phyloP scores from a whole-genome alignment of 1,284 basidiomycete species.

The Microbotryomycetes sp. region DNA sequence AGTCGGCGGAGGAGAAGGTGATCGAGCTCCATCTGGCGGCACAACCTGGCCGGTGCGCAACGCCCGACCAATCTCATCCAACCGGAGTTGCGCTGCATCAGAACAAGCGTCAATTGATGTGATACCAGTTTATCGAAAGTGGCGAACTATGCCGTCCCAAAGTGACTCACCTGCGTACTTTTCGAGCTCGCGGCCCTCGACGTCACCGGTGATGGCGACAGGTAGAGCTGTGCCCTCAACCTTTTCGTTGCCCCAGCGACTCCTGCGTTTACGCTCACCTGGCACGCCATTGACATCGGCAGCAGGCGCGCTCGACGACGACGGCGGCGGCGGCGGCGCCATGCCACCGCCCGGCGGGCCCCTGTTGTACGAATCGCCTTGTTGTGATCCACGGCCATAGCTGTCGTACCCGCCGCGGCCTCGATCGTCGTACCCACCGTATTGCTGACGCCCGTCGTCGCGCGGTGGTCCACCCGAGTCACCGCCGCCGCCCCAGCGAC shows the following conservation, averaged over 20 bases:
- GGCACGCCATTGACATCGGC: neutral
- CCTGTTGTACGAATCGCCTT: constrained; percentile 9
- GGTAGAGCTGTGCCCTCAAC: constrained; percentile 81
- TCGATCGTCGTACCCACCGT: constrained; percentile 20
- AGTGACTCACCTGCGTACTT: constrained; percentile 54
- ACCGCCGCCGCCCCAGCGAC: constrained; percentile 28
- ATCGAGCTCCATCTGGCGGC: constrained; percentile 74
- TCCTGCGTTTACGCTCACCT: constrained; percentile 70
- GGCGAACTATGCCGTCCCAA: neutral
- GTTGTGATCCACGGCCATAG: constrained; percentile 16
- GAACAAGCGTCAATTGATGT: neutral
- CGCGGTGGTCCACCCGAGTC: constrained; percentile 8
- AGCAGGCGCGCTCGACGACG: neutral
- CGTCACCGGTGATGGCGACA: constrained; percentile 82
- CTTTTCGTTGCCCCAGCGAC: constrained; percentile 79
- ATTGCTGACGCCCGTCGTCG: constrained; percentile 24
- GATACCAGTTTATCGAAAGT: too few relatives aligned
- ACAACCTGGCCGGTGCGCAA: constrained; percentile 88
- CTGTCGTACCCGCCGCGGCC: constrained; percentile 11
- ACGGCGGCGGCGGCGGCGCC: neutral
- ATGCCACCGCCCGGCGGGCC: constrained; percentile 19
- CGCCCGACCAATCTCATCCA: constrained; percentile 97
- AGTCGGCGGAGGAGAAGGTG: constrained; percentile 91
- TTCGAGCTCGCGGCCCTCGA: constrained; percentile 85
- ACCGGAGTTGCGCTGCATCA: constrained; percentile 74